Conservation (phyloP, 2,329 filamentous ascomycete genomes). For the Davidsoniella virescens region DNA sequence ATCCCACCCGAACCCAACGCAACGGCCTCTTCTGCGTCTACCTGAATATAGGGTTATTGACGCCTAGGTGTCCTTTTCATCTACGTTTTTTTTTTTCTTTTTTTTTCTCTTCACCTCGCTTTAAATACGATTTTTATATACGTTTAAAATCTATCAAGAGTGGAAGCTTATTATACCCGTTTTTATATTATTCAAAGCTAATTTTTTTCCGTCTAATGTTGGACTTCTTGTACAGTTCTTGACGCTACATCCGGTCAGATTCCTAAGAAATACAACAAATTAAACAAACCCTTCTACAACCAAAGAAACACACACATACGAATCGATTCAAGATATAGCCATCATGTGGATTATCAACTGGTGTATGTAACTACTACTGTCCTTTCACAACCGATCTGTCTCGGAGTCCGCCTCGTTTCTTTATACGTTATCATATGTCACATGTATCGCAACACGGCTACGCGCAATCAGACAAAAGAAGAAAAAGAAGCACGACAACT, state of each 20-base stretch:
- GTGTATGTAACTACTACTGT: conserved; percentile 45
- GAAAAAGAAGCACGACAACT: no score
- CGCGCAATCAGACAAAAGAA: no score
- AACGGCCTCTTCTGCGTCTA: background rate
- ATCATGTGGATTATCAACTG: conserved; percentile 91
- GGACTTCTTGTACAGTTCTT: background rate
- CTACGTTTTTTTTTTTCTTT: background rate
- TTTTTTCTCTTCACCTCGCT: background rate
- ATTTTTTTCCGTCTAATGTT: background rate
- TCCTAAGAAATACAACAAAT: no score
- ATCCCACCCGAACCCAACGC: background rate
- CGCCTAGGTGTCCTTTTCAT: conserved; percentile 1
- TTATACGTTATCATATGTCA: background rate
- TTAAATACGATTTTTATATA: no score
- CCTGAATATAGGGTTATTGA: background rate
- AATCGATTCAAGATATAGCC: conserved; percentile 16
- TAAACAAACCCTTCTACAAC: no score
- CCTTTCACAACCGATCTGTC: background rate
- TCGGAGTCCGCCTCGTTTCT: background rate
- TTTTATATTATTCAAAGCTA: background rate
- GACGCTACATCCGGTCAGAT: no score
- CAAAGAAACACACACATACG: background rate
- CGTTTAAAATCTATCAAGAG: no score
- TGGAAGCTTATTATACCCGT: no score
- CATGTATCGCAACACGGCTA: background rate